A percentile compares a stretch with the other conserved stretches of the same genome.
These are phyloP conservation scores for Bruguiera sexangula DNA, from an alignment of 345 rosid genomes.

Conservation along the genomic window DNA sequence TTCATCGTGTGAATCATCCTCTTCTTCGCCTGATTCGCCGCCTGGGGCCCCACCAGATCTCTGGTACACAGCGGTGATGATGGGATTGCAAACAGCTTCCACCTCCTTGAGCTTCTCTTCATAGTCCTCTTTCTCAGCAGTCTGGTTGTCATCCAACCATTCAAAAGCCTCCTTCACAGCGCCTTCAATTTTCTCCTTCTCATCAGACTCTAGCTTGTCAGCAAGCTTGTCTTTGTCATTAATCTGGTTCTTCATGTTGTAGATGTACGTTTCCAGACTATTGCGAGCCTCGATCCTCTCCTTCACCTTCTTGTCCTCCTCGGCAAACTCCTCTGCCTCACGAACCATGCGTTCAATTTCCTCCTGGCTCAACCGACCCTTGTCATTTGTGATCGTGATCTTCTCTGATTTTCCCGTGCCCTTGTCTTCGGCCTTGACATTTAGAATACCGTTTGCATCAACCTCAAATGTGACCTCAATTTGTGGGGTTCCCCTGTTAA, in stretches of 20 bases:
- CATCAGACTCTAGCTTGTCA: slow-evolving; percentile 20
- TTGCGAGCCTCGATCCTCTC: slow-evolving; percentile 30
- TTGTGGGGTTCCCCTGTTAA: slow-evolving; percentile 24
- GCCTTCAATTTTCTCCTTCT: slow-evolving; percentile 24
- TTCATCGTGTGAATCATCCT: slow-evolving; percentile 11
- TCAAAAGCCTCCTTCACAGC: slow-evolving; percentile 20
- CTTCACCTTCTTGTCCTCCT: slow-evolving; percentile 28
- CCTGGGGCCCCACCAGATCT: slow-evolving; percentile 25
- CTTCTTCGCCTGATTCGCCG: slow-evolving; percentile 7
- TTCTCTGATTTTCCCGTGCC: slow-evolving; percentile 19
- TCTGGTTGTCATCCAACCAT: slow-evolving; percentile 36
- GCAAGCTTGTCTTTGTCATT: slow-evolving; percentile 23
- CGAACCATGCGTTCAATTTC: slow-evolving; percentile 23
- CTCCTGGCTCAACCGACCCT: slow-evolving; percentile 23
- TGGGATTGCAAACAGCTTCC: slow-evolving; percentile 33
- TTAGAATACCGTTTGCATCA: slow-evolving; percentile 24
- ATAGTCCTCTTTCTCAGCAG: slow-evolving; percentile 28
- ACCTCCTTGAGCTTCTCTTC: slow-evolving; percentile 32
- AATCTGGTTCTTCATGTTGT: slow-evolving; percentile 27
- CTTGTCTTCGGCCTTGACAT: slow-evolving; percentile 26
- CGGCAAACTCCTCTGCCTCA: slow-evolving; percentile 26
- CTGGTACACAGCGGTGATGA: slow-evolving; percentile 22
- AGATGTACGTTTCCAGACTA: slow-evolving; percentile 26
- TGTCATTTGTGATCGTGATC: slow-evolving; percentile 25
- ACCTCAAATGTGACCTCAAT: slow-evolving; percentile 27